phyloP scores from a whole-genome alignment of 169 alveolate species.

The Cryptosporidium meleagridis region DNA sequence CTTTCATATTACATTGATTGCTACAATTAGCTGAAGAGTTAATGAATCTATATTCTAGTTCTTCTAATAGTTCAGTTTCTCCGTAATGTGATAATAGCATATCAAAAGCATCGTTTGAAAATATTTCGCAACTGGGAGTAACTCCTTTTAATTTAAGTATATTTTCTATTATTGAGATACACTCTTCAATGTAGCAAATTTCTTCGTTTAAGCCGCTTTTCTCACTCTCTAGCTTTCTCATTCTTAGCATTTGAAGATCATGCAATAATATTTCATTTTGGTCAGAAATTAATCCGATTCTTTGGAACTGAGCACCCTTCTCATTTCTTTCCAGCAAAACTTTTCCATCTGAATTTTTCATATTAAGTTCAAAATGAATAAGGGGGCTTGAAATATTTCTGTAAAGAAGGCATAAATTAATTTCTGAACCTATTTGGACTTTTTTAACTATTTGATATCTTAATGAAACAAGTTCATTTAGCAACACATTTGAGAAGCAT shows the following conservation, averaged over 20 bases:
- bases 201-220: neutral
- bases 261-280: neutral
- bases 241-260: slow-evolving; percentile 55
- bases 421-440: slow-evolving; percentile 11
- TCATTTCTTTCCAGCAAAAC: slow-evolving; percentile 19
- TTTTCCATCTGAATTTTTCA: neutral
- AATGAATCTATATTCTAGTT: neutral
- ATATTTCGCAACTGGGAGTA: slow-evolving; percentile 5
- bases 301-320: slow-evolving; percentile 56
- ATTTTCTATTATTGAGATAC: slow-evolving; percentile 30
- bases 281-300: slow-evolving; percentile 27
- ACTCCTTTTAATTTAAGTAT: neutral
- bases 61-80: slow-evolving; percentile 42
- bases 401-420: slow-evolving; percentile 51
- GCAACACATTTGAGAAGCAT: slow-evolving; percentile 28
- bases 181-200: slow-evolving; percentile 40
- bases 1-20: neutral
- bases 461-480: slow-evolving; percentile 60
- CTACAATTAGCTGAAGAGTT: neutral
- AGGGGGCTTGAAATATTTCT: slow-evolving; percentile 16
- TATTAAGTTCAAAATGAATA: neutral
- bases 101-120: neutral
- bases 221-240: neutral
- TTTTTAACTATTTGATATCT: slow-evolving; percentile 37
- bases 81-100: slow-evolving; percentile 9